Evolutionary conservation across 495 filamentous ascomycete genomes (phyloP).

Genomic region (Hypoxylon trugodes): DNA sequence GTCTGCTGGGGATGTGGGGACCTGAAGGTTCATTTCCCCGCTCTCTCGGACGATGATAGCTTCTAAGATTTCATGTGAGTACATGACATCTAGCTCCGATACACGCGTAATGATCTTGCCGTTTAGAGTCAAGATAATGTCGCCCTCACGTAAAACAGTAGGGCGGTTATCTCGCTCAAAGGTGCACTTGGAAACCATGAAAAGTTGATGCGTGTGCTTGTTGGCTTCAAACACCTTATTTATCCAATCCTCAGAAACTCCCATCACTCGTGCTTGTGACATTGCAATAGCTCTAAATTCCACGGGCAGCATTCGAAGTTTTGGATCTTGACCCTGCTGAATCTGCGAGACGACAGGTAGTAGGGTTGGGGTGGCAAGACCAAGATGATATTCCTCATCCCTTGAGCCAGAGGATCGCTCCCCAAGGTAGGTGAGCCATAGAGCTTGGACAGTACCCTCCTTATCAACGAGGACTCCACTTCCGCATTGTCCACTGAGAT

Average conservation of each 20-base stretch:
- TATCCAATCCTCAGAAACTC: conserved; percentile 95
- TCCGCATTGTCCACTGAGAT: conserved; percentile 89
- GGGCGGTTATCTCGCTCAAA: conserved; percentile 72
- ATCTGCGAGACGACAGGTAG: conserved; percentile 86
- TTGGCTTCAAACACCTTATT: conserved; percentile 85
- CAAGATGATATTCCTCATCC: conserved; percentile 97
- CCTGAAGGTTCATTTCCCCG: conserved; percentile 76
- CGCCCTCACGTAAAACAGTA: conserved; percentile 81
- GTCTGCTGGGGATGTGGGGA: conserved; percentile 87
- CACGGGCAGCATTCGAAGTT: conserved; percentile 87
- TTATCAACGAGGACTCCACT: conserved; percentile 90
- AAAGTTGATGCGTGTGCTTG: conserved; percentile 90
- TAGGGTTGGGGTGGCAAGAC: conserved; percentile 86
- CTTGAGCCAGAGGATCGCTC: conserved; percentile 84
- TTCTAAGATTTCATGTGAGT: conserved; percentile 82
- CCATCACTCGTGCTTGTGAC: conserved; percentile 98
- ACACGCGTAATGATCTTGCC: conserved; percentile 91
- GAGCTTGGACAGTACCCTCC: conserved; percentile 89
- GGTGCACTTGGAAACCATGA: conserved; percentile 91
- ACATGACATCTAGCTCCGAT: conserved; percentile 95
- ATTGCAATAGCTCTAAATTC: conserved; percentile 96
- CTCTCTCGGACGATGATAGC: conserved; percentile 88
- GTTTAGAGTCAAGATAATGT: conserved; percentile 92
- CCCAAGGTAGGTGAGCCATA: conserved; percentile 97
- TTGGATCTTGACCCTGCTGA: conserved; percentile 77